Base-by-base conservation (phyloP, 257 asterid species). In the Salvia rosmarinus region DNA sequence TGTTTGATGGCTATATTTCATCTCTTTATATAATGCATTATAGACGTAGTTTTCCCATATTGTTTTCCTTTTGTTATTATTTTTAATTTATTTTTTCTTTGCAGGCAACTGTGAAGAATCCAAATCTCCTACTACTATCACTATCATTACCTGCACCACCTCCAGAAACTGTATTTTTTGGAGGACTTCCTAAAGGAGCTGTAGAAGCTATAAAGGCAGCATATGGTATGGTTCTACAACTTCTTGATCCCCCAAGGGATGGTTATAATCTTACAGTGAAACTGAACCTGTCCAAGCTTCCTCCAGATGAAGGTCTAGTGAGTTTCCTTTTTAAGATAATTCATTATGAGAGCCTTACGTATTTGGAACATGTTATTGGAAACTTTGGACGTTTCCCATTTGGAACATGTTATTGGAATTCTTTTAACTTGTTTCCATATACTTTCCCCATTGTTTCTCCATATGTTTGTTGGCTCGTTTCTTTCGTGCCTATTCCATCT, bases 231-330 rank as follows among this genome's bases (percentile, higher is more conserved):
- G 83, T 89, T 75, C 82, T 90, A 73, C 98, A 91, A 74, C 90
- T 94, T 83, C 98, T 94, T 72, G 98, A 94, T 86, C 98, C 97
- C 49, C 97, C 98, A 37, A 89, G 88, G 82, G 98, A 94, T 82
- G 97, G 97, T 77, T 94, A 87, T 79, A 87, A 89, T 79, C 97
- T 94, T 76, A 94, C 98, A 7, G 72, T 94, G 84, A 94, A 94
- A 80, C 80, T 94, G 74, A 94, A 89, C 85, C 85, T 89, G 81
- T 86, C 96, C 78, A 91, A 91, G 85, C 96, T 94, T 81, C 97
- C 97, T 71, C 89, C 92, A 72, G 90, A 89, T 86, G 97, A 87
- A 94, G 97, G 97, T 94, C 87, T 82, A 81, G 84, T 81, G 88
- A 80, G 92, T 90, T 88, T 77, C 75, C 79, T 75, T 81, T 64